phyloP scores from a whole-genome alignment of 2,329 filamentous ascomycete genomes.

The Sporothrix brasiliensis region DNA sequence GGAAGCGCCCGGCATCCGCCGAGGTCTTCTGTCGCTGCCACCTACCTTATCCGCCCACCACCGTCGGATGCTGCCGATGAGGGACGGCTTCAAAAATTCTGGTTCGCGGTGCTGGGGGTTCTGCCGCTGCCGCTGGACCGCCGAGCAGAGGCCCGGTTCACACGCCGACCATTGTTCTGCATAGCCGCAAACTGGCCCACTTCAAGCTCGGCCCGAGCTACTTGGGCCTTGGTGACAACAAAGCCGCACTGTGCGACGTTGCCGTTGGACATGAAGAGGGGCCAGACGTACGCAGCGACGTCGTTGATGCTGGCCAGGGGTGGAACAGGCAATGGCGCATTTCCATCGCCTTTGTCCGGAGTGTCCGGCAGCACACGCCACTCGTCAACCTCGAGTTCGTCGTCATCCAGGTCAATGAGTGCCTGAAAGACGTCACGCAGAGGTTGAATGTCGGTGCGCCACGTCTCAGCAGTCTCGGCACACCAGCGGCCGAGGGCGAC shows the following conservation, averaged over 20 bases:
- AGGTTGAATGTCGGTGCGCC: conserved; percentile 8
- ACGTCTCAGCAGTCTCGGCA: not conserved
- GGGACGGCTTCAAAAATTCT: not conserved
- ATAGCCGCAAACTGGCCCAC: not conserved
- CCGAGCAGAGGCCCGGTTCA: not conserved
- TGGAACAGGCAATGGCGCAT: too few species aligned
- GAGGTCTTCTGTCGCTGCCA: not conserved
- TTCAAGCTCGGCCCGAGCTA: not conserved
- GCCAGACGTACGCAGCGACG: conserved; percentile 23
- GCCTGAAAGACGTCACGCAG: not conserved
- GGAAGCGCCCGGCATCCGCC: too few species aligned
- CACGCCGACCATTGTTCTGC: not conserved
- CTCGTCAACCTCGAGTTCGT: not conserved
- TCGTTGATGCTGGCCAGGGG: not conserved
- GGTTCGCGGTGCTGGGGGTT: not conserved
- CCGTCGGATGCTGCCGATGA: conserved; percentile 18
- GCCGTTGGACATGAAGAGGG: conserved; percentile 16
- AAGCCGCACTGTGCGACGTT: conserved; percentile 1
- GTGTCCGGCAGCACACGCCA: not conserved
- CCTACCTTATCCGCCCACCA: not conserved
- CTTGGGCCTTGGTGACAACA: conserved; percentile 8
- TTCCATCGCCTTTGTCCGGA: too few species aligned
- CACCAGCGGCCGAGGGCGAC: not conserved
- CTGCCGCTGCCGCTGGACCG: not conserved
- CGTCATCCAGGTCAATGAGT: not conserved